Percentiles rank a stretch among this genome's conserved stretches.
Evolutionary conservation across 2,329 filamentous ascomycete genomes (phyloP).

Genomic region (Clonostachys solani): DNA sequence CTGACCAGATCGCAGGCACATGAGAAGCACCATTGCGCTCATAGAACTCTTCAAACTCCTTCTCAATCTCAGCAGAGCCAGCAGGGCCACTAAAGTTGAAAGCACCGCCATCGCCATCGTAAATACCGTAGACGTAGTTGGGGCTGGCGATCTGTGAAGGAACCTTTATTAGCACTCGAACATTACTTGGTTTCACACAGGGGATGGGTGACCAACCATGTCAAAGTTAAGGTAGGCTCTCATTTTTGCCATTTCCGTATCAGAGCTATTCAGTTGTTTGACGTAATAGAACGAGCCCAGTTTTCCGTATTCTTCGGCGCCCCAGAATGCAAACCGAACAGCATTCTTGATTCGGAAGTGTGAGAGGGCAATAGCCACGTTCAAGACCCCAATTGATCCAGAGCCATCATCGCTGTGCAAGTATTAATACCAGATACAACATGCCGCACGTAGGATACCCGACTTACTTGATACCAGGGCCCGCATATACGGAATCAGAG

Average conservation of each 20-base stretch:
- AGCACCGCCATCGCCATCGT: conserved; percentile 55
- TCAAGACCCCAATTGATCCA: conserved; percentile 41
- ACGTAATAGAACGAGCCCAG: conserved; percentile 47
- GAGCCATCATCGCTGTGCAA: conserved; percentile 48
- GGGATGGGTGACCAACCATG: conserved; percentile 29
- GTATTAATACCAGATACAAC: no score
- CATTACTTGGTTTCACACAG: not conserved
- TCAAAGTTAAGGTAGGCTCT: conserved; percentile 53
- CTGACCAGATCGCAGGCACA: conserved; percentile 59
- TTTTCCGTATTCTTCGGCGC: conserved; percentile 44
- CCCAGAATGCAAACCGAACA: conserved; percentile 46
- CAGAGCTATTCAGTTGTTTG: conserved; percentile 28
- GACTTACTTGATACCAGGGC: conserved; percentile 51
- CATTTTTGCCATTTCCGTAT: conserved; percentile 43
- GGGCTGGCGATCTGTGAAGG: conserved; percentile 33
- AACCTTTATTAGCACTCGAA: not conserved
- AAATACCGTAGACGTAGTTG: conserved; percentile 50
- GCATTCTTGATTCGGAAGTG: conserved; percentile 41
- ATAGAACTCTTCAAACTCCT: conserved; percentile 54
- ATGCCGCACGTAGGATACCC: no score
- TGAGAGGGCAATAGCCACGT: conserved; percentile 35
- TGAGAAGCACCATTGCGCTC: conserved; percentile 39
- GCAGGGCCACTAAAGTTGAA: conserved; percentile 49
- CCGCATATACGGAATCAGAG: conserved; percentile 40
- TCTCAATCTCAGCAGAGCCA: conserved; percentile 57